Conservation (phyloP, 1,139 yeast species). For the Groenewaldozyma auringiensis region DNA sequence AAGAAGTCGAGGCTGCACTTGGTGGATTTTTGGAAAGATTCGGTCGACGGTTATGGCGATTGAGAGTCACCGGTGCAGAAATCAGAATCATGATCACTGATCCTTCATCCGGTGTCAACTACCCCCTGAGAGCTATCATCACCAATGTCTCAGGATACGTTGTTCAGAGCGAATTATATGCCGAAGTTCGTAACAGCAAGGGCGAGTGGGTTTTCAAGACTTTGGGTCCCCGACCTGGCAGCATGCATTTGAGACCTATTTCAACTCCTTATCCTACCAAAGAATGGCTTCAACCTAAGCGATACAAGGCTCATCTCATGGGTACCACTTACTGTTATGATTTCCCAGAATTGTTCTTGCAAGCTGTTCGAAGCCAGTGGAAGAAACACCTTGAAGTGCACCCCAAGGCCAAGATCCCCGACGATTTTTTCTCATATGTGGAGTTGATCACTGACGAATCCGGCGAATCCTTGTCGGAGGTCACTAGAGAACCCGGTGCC, state of each 20-base stretch:
- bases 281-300: constrained; percentile 96
- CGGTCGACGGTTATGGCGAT: constrained; percentile 93
- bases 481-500: constrained; percentile 92
- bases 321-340: constrained; percentile 97
- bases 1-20: constrained; percentile 94
- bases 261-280: constrained; percentile 95
- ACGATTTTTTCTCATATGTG: constrained; percentile 65
- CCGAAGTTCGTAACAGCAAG: constrained; percentile 83
- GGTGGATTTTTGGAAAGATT: constrained; percentile 97
- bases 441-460: constrained; percentile 72
- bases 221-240: constrained; percentile 63
- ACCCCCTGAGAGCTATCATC: constrained; percentile 94
- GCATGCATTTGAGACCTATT: constrained; percentile 94
- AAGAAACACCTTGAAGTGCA: constrained; percentile 37
- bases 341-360: constrained; percentile 97
- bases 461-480: constrained; percentile 75
- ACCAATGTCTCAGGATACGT: constrained; percentile 96
- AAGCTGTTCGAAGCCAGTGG: constrained; percentile 84
- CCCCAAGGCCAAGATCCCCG: constrained; percentile 42
- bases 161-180: constrained; percentile 88
- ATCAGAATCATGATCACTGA: constrained; percentile 93
- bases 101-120: constrained; percentile 75
- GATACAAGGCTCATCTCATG: constrained; percentile 96
- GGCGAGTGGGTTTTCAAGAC: constrained; percentile 98
- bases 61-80: constrained; percentile 95